These are phyloP conservation scores for Lecanicillium sp. DNA, from an alignment of 2,329 filamentous ascomycete genomes.

Conservation along the genomic window DNA sequence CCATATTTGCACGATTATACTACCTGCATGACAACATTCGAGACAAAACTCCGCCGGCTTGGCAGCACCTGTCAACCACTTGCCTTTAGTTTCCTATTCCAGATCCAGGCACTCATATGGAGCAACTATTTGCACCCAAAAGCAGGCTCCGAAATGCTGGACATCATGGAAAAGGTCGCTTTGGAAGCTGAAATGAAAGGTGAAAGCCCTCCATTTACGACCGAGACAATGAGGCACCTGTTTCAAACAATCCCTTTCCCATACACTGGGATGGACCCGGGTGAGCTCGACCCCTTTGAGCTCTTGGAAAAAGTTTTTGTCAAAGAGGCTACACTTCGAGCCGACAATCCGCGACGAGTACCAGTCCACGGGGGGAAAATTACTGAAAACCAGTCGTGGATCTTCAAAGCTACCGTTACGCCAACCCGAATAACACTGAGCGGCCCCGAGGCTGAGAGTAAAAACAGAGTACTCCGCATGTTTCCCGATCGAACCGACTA, in stretches of 20 bases:
- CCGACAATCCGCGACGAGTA: slow-evolving; percentile 15
- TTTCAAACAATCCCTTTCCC: slow-evolving; percentile 45
- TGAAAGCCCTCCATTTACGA: slow-evolving; percentile 33
- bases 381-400: slow-evolving; percentile 34
- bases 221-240: slow-evolving; percentile 44
- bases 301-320: slow-evolving; percentile 32
- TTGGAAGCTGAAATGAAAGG: slow-evolving; percentile 14
- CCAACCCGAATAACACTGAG: slow-evolving; percentile 48
- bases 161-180: slow-evolving; percentile 28
- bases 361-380: slow-evolving; percentile 18
- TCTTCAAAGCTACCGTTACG: slow-evolving; percentile 51
- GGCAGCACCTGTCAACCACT: slow-evolving; percentile 18
- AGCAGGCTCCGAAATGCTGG: slow-evolving; percentile 38
- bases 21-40: slow-evolving; percentile 23
- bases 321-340: slow-evolving; percentile 29
- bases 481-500: slow-evolving; percentile 50
- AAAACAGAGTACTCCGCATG: slow-evolving; percentile 63
- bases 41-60: slow-evolving; percentile 17
- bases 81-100: slow-evolving; percentile 49
- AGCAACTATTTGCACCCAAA: slow-evolving; percentile 54
- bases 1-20: slow-evolving; percentile 12
- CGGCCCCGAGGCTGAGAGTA: slow-evolving; percentile 57
- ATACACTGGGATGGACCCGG: slow-evolving; percentile 38
- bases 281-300: slow-evolving; percentile 26
- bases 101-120: slow-evolving; percentile 53